Evolutionary conservation across 495 filamentous ascomycete genomes (phyloP), one percentile per base, ranked within the genome.

Genomic region (Xylaria sp.): DNA sequence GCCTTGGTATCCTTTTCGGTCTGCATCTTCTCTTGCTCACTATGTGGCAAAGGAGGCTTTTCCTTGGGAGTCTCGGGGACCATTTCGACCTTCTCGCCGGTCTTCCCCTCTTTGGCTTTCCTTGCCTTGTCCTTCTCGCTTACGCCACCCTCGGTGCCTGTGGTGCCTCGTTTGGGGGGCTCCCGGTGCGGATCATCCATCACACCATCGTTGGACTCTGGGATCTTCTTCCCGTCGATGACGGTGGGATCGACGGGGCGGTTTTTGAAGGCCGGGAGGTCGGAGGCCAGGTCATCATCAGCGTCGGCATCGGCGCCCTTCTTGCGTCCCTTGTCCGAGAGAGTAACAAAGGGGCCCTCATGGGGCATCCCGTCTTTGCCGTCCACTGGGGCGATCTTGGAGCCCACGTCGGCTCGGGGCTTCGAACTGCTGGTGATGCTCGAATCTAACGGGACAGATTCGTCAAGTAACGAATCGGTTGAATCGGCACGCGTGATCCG

Each of bases 341-440:
- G 61, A 73, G 92, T 91, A 62, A 96, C 91, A 80, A 92, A 95
- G 3, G 97, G 96, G 11, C 96, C 96, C 31, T 89, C 89, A 79
- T 99, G 96, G 41, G 96, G 96, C 84, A 94, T 95, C 33, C 96
- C 96, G 86, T 99, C 96, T 72, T 93, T 92, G 43, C 96, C 97
- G 79, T 99, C 96, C 7, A 98, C 92, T 1, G 97, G 96, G 72
- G 93, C 93, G 84, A 96, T 90, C 82, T 93, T 93, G 70, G 93
- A 94, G 61, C 92, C 93, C 72, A 85, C 71, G 6, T 82, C 84
- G 63, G 80, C 79, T 9, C 68, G 68, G 37, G 68, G 19, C 46
- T 82, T 82, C 61, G 74, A 72, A 72, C 80, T 79, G 26, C 71
- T 46, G 19, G 75, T 48, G 52, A 77, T 59, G 52, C 68, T 66